Evolutionary conservation across 768 basidiomycete genomes (phyloP).

Genomic region (Lactarius trivialis): DNA sequence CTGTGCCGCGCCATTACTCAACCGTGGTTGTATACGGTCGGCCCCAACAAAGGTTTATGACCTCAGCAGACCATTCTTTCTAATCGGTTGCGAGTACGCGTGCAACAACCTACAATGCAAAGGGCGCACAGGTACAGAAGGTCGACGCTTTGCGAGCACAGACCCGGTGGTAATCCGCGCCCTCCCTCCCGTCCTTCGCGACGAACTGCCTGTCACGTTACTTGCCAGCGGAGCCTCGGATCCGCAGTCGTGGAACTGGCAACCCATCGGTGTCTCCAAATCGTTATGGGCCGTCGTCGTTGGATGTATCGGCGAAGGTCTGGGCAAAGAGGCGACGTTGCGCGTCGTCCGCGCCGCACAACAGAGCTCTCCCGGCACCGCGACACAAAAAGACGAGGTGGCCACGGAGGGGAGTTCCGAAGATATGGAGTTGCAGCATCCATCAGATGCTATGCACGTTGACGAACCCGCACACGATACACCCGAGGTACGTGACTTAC

Average conservation of each 20-base stretch:
- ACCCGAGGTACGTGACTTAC: conserved; percentile 10
- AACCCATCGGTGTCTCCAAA: conserved; percentile 62
- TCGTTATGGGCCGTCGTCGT: conserved; percentile 70
- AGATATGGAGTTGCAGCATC: conserved; percentile 25
- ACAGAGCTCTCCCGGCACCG: conserved; percentile 36
- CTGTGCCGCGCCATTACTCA: conserved; percentile 52
- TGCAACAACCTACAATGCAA: conserved; percentile 51
- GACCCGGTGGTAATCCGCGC: conserved; percentile 66
- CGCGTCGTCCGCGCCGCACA: conserved; percentile 54
- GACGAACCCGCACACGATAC: conserved; percentile 16
- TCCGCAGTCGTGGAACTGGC: conserved; percentile 67
- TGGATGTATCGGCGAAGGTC: conserved; percentile 49
- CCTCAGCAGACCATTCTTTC: conserved; percentile 71
- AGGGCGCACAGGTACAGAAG: conserved; percentile 40
- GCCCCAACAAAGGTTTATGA: conserved; percentile 79
- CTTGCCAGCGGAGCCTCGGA: conserved; percentile 44
- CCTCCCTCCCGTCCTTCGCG: conserved; percentile 57
- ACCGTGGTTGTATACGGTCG: conserved; percentile 64
- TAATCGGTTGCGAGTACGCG: conserved; percentile 78
- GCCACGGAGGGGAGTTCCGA: conserved; percentile 11
- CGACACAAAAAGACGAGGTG: conserved; percentile 4
- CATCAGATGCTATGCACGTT: conserved; percentile 19
- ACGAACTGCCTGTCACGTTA: conserved; percentile 67
- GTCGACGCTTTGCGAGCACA: conserved; percentile 63
- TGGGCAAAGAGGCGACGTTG: conserved; percentile 57